Evolutionary conservation across 2,329 filamentous ascomycete genomes (phyloP), one percentile per base, ranked within the genome.

Genomic region (Sordariomycetes sp.): DNA sequence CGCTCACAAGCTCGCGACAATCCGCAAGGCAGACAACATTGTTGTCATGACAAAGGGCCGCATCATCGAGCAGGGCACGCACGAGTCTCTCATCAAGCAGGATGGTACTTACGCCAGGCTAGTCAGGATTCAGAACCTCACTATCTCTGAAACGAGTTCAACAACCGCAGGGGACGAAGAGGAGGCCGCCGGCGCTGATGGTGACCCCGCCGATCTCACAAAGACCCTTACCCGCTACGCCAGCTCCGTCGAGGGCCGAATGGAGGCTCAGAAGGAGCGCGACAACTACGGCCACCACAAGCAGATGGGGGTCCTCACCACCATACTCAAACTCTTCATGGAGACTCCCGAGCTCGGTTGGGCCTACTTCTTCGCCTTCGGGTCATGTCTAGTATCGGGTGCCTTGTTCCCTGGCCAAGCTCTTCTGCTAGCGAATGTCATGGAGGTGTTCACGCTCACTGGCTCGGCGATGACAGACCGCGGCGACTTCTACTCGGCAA

Each of bases 11-110:
- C 70, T 85, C 1, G 79, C 77, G 0, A 84, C 80, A 0, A 78
- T 84, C 58, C 75, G 75, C 59, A 72, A 80, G 54, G 84, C 84
- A 0, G 81, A 87, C 62, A 79, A 82, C 55, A 87, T 87, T 57
- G 70, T 87, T 12, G 83, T 88, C 17, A 73, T 87, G 63, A 72
- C 78, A 8, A 73, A 80, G 60, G 84, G 85, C 1, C 65, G 73
- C 52, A 74, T 80, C 2, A 67, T 84, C 2, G 85, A 88, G 65
- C 72, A 81, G 61, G 85, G 84, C 0, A 81, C 76, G 0, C 85
- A 87, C 58, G 72, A 79, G 5, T 71, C 80, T 54, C 72, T 87
- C 0, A 67, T 87, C 10, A 63, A 67, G 1, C 65, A 68, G 12
- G 69, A 64, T 0, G 69, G 80, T 0, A 67, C 79, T 12, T 85